These are phyloP conservation scores for Apiospora malaysiana DNA, from an alignment of 2,329 filamentous ascomycete species.

Conservation along the genomic window DNA sequence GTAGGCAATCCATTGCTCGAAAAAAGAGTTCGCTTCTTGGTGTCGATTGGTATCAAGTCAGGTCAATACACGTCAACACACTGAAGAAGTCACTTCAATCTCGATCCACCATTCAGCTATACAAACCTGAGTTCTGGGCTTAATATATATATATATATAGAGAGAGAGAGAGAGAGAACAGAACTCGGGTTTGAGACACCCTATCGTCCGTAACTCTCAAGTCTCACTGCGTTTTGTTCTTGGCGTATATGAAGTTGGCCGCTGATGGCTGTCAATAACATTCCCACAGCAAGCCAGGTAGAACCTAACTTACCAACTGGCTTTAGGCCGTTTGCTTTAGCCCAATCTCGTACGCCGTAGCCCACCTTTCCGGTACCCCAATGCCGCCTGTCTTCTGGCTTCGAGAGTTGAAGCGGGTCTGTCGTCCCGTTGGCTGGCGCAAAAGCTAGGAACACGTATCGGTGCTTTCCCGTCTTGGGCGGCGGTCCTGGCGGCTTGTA, in stretches of 20 bases:
- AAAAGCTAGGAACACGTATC: slow-evolving; percentile 51
- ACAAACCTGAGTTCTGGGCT: no score
- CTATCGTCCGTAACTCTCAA: not conserved
- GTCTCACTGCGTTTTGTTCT: slow-evolving; percentile 22
- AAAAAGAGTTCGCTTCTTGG: not conserved
- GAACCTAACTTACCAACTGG: slow-evolving; percentile 46
- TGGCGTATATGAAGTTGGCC: slow-evolving; percentile 25
- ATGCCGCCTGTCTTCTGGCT: slow-evolving; percentile 44
- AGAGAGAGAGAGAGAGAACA: no score
- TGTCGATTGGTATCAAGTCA: not conserved
- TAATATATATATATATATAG: no score
- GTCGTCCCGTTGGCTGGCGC: slow-evolving; percentile 46
- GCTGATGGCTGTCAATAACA: slow-evolving; percentile 11
- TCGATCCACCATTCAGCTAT: not conserved
- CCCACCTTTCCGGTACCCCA: slow-evolving; percentile 46
- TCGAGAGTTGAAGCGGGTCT: slow-evolving; percentile 40
- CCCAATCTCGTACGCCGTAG: slow-evolving; percentile 48
- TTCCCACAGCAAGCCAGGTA: not conserved
- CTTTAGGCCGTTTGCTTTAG: slow-evolving; percentile 46
- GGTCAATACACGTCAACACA: no score
- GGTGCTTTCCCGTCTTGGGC: slow-evolving; percentile 48
- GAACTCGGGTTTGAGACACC: not conserved
- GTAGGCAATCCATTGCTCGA: no score
- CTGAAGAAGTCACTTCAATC: not conserved
- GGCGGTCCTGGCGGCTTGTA: slow-evolving; percentile 51